Evolutionary conservation across 305 asterid genomes (phyloP), one percentile per base, ranked within the genome.

Genomic region (Fraxinus paxiana): DNA sequence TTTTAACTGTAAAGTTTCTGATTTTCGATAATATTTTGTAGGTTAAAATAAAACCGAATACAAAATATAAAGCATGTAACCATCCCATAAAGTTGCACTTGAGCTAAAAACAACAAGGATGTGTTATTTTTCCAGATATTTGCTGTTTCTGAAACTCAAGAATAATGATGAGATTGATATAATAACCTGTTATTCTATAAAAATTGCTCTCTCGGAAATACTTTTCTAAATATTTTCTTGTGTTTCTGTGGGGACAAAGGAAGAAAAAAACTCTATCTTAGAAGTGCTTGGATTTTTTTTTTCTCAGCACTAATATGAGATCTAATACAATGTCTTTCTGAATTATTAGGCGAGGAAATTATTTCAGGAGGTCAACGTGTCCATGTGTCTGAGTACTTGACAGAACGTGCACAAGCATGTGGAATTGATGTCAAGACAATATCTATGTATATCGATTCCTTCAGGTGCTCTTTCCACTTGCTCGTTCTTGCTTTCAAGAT

Each of bases 281-380:
- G 73, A 26, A 67, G 73, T 67, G 73, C 37, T 26, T 28, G 73
- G 17, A 26, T 9, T 0, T 37, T 26, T 67, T 67, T 12, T 67
- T 67, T 13, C 73, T 65, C 24, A 15, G 73, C 12, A 67, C n/a
- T 13, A 26, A 24, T 26, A 67, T 67, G 73, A 63, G 35, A 13
- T 78, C 82, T 20, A 84, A 88, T 54, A 37, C 91, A 86, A 67
- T 88, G 83, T 77, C 88, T 87, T n/a, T 77, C 3, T 71, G 77
- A 34, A 4, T 54, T 75, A 30, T 78, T 67, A 94, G 98, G 98
- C 28, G 98, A 94, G 86, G 97, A 93, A 82, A 93, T 94, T 37
- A 93, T 94, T 48, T 93, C 98, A 9, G 96, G 98, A 78, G 98
- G 94, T 81, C 98, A 94, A 82, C 98, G 96, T 88, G 86, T 91